Evolutionary conservation across 2,329 filamentous ascomycete genomes (phyloP).

Genomic region (Hypoxylon rubiginosum): DNA sequence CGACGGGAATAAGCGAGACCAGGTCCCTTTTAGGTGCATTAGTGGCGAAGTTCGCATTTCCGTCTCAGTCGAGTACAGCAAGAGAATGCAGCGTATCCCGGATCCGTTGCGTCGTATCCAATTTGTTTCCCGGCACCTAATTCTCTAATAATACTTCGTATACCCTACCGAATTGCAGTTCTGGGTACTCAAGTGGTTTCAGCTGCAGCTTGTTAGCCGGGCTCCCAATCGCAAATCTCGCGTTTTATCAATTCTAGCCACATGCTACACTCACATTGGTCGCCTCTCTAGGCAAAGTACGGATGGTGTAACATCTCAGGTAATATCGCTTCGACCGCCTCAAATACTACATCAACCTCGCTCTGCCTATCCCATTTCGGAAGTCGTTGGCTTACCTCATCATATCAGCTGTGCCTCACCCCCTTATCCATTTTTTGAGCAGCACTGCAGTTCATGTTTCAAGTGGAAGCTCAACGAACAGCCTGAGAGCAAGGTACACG

Average conservation of each 20-base stretch:
- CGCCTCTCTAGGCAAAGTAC: constrained; percentile 15
- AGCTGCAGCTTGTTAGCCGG: constrained; percentile 22
- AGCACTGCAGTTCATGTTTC: constrained; percentile 18
- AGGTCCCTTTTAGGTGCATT: constrained; percentile 4
- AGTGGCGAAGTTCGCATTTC: constrained; percentile 20
- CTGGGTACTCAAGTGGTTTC: constrained; percentile 23
- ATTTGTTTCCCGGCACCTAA: not conserved
- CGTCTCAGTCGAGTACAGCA: constrained; percentile 16
- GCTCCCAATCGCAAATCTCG: constrained; percentile 11
- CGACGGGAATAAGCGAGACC: not conserved
- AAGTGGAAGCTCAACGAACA: constrained; percentile 21
- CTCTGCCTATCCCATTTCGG: constrained; percentile 25
- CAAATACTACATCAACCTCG: constrained; percentile 19
- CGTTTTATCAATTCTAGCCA: constrained; percentile 6
- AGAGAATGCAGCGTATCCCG: constrained; percentile 14
- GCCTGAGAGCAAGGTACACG: constrained; percentile 3
- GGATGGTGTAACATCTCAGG: constrained; percentile 24
- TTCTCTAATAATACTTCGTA: constrained; percentile 32
- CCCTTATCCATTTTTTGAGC: constrained; percentile 16
- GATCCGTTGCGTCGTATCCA: constrained; percentile 18
- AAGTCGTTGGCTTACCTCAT: constrained; percentile 22
- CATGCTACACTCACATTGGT: constrained; percentile 22
- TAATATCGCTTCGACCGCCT: constrained; percentile 10
- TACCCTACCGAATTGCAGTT: constrained; percentile 14
- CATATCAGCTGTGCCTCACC: constrained; percentile 18